Percentiles rank a stretch among this genome's conserved stretches.
Evolutionary conservation across 148 eudicot genomes (phyloP).

Genomic region (Cornus controversa): DNA sequence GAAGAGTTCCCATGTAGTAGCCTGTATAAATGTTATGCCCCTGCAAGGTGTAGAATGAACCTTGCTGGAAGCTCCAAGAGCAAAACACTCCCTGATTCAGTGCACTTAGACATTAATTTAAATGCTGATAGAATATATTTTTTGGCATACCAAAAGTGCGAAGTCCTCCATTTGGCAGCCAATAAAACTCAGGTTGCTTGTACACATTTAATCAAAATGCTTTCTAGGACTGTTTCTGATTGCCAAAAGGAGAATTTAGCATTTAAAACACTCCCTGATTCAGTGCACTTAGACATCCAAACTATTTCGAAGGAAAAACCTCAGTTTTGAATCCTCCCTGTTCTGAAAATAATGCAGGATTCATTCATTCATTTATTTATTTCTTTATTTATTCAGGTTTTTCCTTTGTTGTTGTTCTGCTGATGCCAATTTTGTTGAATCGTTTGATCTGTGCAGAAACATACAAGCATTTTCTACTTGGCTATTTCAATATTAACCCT

Average conservation of each 20-base stretch:
- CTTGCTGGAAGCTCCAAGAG: too few species aligned
- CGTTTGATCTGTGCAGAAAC: slow-evolving; percentile 60
- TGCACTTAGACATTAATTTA: not conserved
- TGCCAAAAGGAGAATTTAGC: not conserved
- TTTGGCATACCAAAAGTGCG: not conserved
- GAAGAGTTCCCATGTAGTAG: not conserved
- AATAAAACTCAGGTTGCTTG: not conserved
- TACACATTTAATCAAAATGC: not conserved
- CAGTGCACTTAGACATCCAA: too few species aligned
- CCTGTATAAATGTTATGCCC: not conserved
- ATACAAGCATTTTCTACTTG: slow-evolving; percentile 65
- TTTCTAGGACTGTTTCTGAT: not conserved
- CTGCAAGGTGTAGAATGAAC: not conserved
- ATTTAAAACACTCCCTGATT: too few species aligned
- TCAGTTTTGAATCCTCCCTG: not conserved
- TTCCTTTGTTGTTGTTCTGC: not conserved
- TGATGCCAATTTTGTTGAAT: not conserved
- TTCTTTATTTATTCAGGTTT: not conserved
- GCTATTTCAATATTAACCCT: slow-evolving; percentile 66
- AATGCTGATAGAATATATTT: too few species aligned
- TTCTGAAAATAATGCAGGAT: not conserved
- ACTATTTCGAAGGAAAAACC: too few species aligned
- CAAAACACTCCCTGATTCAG: too few species aligned
- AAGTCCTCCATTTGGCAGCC: not conserved
- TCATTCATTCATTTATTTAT: not conserved